Conservation (phyloP, 495 filamentous ascomycete genomes). For the Aspergillus baeticus region DNA sequence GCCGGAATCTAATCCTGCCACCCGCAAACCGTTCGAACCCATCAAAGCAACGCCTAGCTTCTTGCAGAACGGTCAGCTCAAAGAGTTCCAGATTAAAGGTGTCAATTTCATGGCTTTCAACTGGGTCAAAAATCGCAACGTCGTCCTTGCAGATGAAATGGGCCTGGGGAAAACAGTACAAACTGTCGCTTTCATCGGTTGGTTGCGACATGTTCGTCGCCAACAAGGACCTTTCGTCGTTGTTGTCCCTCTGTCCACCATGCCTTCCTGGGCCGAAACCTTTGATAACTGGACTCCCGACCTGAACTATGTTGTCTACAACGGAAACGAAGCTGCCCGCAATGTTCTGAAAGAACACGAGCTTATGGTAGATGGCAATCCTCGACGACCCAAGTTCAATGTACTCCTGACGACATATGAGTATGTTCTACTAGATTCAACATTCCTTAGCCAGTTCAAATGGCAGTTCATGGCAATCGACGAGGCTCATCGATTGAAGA, state of each 20-base stretch:
- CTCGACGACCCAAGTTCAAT: slow-evolving; percentile 86
- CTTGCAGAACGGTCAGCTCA: slow-evolving; percentile 78
- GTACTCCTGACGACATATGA: slow-evolving; percentile 95
- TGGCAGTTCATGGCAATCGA: slow-evolving; percentile 98
- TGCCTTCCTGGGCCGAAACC: slow-evolving; percentile 96
- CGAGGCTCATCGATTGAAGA: slow-evolving; percentile 96
- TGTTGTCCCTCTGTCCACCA: slow-evolving; percentile 91
- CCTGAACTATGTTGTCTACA: slow-evolving; percentile 95
- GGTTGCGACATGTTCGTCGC: slow-evolving; percentile 86
- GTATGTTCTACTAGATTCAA: slow-evolving; percentile 78
- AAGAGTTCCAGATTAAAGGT: slow-evolving; percentile 92
- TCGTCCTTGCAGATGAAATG: slow-evolving; percentile 98
- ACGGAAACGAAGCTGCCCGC: slow-evolving; percentile 78
- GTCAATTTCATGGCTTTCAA: slow-evolving; percentile 93
- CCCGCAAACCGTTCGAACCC: slow-evolving; percentile 66
- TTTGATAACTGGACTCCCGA: slow-evolving; percentile 97
- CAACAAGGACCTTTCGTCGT: slow-evolving; percentile 96
- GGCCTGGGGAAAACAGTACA: slow-evolving; percentile 98
- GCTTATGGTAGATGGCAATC: slow-evolving; percentile 78
- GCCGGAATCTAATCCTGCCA: slow-evolving; percentile 69
- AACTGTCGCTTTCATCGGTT: slow-evolving; percentile 94
- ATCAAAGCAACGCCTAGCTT: slow-evolving; percentile 81
- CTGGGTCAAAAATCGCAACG: slow-evolving; percentile 88
- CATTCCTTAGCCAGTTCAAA: slow-evolving; percentile 80
- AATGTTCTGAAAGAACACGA: slow-evolving; percentile 84